Evolutionary conservation across 148 eudicot species (phyloP), one percentile per base, ranked within the genome.

Genomic region (Diospyros kaki): DNA sequence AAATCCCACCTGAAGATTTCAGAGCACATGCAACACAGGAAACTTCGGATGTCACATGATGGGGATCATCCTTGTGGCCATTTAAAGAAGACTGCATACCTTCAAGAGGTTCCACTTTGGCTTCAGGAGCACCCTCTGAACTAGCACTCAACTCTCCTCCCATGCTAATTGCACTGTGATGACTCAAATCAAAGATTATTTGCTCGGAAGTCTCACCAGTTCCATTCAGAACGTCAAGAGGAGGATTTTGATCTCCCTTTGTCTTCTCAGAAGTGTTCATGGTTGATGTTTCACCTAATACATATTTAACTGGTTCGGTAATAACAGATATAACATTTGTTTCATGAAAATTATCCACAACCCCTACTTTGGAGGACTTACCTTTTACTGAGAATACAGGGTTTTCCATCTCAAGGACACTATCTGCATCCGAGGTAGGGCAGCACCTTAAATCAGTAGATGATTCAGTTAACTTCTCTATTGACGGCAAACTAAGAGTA

Each of bases 361-460:
- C 43, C 48, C 44, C 55, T 1, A 38, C 63, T 17, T 15, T 6
- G n/a, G 54, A 55, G 3, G 68, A 44, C 45, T 61, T 15, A 53
- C 39, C 79, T 75, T 68, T 73, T 50, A 43, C 58, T 50, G 69
- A 58, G 58, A 63, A 48, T 40, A 61, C 68, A 28, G 68, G 59
- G 12, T 71, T 84, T 76, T 73, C 78, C 51, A 44, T 64, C 39
- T 60, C 44, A 54, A 54, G 76, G 7, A 54, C 39, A 63, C 41
- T 71, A 67, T 46, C 59, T 53, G 63, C 76, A 78, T 68, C 68
- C 10, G 64, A 66, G 42, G 78, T 44, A 28, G 73, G 68, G 13
- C 62, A 41, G n/a, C 50, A 55, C 41, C 67, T 73, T 65, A 40
- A 77, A 39, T 73, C 75, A 65, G 67, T 64, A 78, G 75, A 42